These are phyloP conservation scores for Globisporangium solare DNA, from an alignment of 352 stramenopile species.

Conservation along the genomic window DNA sequence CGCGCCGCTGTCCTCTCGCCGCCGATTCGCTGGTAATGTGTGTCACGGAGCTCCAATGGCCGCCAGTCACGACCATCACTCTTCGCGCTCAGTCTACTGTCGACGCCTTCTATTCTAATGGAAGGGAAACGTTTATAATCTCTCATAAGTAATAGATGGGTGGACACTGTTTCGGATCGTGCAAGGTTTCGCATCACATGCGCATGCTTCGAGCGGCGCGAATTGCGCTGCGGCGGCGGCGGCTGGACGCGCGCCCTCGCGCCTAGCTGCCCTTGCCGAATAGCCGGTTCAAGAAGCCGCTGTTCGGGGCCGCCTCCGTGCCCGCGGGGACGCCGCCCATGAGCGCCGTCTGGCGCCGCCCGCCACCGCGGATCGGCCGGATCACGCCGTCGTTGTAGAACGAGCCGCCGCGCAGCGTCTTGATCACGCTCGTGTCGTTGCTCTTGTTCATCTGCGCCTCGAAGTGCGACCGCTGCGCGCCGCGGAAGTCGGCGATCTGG, in stretches of 20 bases:
- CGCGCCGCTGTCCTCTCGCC: neutral
- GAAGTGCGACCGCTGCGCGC: conserved; percentile 72
- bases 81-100: neutral
- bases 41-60: neutral
- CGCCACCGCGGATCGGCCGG: conserved; percentile 66
- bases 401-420: conserved; percentile 60
- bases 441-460: conserved; percentile 59
- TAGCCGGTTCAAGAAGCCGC: conserved; percentile 46
- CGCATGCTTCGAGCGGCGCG: too few species aligned
- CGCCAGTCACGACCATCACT: neutral
- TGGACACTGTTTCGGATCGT: too few species aligned
- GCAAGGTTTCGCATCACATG: too few species aligned
- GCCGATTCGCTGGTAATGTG: neutral
- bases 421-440: conserved; percentile 38
- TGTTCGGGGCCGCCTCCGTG: conserved; percentile 3
- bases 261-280: conserved; percentile 34
- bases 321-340: conserved; percentile 17
- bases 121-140: too few species aligned
- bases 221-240: too few species aligned
- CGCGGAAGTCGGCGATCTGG: conserved; percentile 80
- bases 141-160: too few species aligned
- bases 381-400: conserved; percentile 69
- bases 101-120: too few species aligned
- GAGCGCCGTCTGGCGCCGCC: conserved; percentile 48
- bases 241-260: too few species aligned